These are phyloP conservation scores for Fennellomyces sp. DNA, from an alignment of 371 early-diverging fungal genomes.

Conservation along the genomic window DNA sequence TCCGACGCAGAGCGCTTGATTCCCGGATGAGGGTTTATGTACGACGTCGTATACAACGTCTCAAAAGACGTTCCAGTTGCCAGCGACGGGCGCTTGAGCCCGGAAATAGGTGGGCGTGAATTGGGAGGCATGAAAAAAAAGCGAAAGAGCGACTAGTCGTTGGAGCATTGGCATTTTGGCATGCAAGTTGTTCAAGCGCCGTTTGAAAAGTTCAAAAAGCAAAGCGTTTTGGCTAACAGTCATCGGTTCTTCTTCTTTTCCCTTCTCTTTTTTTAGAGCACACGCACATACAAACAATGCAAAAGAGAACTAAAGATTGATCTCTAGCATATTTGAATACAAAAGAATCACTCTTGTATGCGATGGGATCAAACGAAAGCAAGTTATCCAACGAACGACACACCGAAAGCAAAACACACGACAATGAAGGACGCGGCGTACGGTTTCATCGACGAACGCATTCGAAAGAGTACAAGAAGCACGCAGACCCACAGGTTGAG, in stretches of 20 bases:
- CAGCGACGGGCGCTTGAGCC: slow-evolving; percentile 1
- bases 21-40: slow-evolving; percentile 7
- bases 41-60: slow-evolving; percentile 16
- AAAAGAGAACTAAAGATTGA: neutral
- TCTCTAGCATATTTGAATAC: neutral
- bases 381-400: neutral
- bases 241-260: neutral
- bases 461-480: neutral
- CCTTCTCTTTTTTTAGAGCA: neutral
- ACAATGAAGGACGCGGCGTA: neutral
- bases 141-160: neutral
- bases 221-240: neutral
- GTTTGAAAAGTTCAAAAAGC: neutral
- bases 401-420: neutral
- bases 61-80: slow-evolving; percentile 6
- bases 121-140: neutral
- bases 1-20: slow-evolving; percentile 15
- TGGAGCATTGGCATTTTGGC: too few species aligned
- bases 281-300: neutral
- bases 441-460: neutral
- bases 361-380: slow-evolving; percentile 14
- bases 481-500: neutral
- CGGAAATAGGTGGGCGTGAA: slow-evolving; percentile 4
- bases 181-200: neutral
- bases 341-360: neutral